Evolutionary conservation across 2,329 filamentous ascomycete species (phyloP), one percentile per base, ranked within the genome.

Genomic region (Gnomoniopsis sp.): DNA sequence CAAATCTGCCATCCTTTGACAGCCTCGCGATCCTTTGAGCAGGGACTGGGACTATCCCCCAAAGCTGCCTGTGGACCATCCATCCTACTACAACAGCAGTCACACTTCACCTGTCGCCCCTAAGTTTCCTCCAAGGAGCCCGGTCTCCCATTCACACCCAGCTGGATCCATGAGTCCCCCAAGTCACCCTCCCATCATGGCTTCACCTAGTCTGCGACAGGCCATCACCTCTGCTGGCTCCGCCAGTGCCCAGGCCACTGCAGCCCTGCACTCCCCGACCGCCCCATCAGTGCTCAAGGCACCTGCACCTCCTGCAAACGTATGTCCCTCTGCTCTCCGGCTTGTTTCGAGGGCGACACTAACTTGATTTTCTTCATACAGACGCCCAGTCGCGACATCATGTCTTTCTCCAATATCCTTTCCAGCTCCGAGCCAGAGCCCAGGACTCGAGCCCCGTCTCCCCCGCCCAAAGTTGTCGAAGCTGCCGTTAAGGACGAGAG

Each of bases 401-500:
- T 97, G 93, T 95, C 93, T 6, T 95, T 98, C 69, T 95, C 91
- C 65, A 97, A 93, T 71, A 96, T 98, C 60, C 87, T 98, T 47
- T 93, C 91, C 3, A 92, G 85, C 65, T 82, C 89, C 57, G 88
- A 91, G 57, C 86, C 89, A 55, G 80, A 84, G 43, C 77, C 80
- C 2, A 80, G 80, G 61, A 79, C 82, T 8, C 81, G 77, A 22
- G 59, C 54, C n/a, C 57, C 59, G 6, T 62, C 59, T 2, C 53
- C 59, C 4, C 53, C 38, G 17, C 36, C 22, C 3, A 49, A 21
- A 12, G 19, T 54, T 23, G 50, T 53, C 23, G 59, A 59, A 21
- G 57, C 57, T 22, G 48, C 44, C 30, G 49, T 62, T 21, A 62
- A 63, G 52, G 54, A 57, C 12, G 65, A 59, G 21, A 69, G 3